Base-by-base conservation (phyloP, 495 filamentous ascomycete species). In the Hypoxylon crocopeplum region DNA sequence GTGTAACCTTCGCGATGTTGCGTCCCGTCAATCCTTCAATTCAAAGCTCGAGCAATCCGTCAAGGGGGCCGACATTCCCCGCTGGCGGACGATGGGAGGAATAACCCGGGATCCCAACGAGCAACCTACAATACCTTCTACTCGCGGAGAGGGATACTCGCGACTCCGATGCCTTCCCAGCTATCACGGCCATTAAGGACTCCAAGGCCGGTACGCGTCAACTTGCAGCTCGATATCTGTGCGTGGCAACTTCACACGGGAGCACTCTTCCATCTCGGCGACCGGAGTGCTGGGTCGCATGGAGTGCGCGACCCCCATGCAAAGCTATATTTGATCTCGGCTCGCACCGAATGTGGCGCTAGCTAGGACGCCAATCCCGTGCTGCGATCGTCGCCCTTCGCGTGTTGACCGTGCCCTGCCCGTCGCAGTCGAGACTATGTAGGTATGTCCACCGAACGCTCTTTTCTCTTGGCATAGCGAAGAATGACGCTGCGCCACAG, bases 1-100 rank as follows among this genome's bases (percentile, higher is more conserved):
- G 61, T 64, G 61, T 64, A 64, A 64, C 60, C 42, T 58, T 25
- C 15, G 13, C 46, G 32, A 41, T 40, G 32, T 52, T 49, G 40
- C 50, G 33, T 56, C 44, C 45, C 45, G 49, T 20, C 29, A 13
- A 52, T 59, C 40, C 34, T 48, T 47, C 25, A 30, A 49, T 60
- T 27, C 4, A 8, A 8, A 21, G 25, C 51, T 29, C 36, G 27
- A 41, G 56, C 1, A 20, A 5, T 48, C 11, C 34, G 47, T 22
- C 25, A 36, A 29, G 22, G 29, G 36, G 44, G 29, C 37, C 17
- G 30, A 37, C 25, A 36, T n/a, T 37, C 32, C 45, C 48, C 29
- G 29, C 54, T 39, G 16, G 56, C 30, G 37, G 40, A 36, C 32
- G 34, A 30, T 27, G 39, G 12, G 36, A n/a, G 40, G 24, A 22